phyloP scores from a whole-genome alignment of 331 rosid species.

The Rhamnella rubrinervis region DNA sequence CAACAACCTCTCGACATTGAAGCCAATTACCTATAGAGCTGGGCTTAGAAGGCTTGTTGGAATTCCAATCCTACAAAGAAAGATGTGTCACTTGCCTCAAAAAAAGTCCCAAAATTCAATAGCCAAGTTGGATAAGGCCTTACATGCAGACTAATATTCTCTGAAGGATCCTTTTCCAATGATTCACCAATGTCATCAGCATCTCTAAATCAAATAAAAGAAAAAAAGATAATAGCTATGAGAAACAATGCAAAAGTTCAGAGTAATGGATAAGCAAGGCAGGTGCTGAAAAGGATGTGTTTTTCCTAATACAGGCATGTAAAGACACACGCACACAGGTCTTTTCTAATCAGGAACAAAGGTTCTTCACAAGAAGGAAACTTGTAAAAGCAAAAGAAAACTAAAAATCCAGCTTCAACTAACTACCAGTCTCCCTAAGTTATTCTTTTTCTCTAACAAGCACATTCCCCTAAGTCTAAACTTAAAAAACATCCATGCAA shows the following conservation, averaged over 20 bases:
- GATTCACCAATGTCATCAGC: constrained; percentile 48
- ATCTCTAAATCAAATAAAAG: constrained; percentile 45
- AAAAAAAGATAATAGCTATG: constrained; percentile 5
- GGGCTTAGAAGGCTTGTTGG: constrained; percentile 33
- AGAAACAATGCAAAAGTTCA: constrained; percentile 13
- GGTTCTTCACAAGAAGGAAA: too few relatives aligned
- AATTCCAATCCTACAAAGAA: constrained; percentile 43
- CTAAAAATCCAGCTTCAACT: too few relatives aligned
- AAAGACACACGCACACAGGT: neutral
- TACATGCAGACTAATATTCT: constrained; percentile 47
- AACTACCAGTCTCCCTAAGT: too few relatives aligned
- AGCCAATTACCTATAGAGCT: constrained; percentile 80
- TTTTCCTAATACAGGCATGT: neutral
- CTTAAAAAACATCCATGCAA: too few relatives aligned
- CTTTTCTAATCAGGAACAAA: too few relatives aligned
- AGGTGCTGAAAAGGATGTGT: neutral
- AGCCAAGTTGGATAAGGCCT: constrained; percentile 27
- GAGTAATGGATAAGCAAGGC: neutral
- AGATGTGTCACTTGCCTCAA: constrained; percentile 23
- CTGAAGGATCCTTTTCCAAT: constrained; percentile 47
- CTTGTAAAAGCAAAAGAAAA: too few relatives aligned
- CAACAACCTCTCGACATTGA: constrained; percentile 67
- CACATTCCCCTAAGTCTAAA: too few relatives aligned
- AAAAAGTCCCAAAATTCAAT: constrained; percentile 6
- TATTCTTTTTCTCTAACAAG: too few relatives aligned